Base-by-base conservation (phyloP, 2,329 filamentous ascomycete genomes). In the Annulohypoxylon truncatum region DNA sequence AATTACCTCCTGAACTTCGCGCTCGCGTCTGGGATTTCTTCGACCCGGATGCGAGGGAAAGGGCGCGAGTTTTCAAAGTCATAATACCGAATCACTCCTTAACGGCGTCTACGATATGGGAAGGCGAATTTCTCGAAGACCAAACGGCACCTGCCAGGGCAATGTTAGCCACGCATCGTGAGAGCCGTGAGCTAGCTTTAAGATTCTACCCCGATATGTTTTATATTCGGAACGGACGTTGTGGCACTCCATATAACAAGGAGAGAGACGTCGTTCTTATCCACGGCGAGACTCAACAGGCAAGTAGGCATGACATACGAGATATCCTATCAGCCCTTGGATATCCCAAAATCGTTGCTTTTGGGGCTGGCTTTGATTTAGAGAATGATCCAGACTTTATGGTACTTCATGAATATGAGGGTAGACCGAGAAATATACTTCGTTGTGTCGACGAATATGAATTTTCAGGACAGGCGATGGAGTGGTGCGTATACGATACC, bases 1-100 rank as follows among this genome's bases (percentile, higher is more conserved):
- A 63, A 15, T 68, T 80, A 2, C 79, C 79, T 1, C 58, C 70
- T 6, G 79, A 81, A 60, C 74, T 81, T 10, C 78, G 78, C 31
- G 46, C 69, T 3, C 73, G 65, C 28, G 70, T 81, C 35, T 81
- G 79, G 79, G 74, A 76, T 15, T 68, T 72, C 7, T 77, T 78
- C 53, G 77, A 78, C 56, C 75, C 74, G 1, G 64, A 78, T 33
- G 64, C 80, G 9, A 73, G 67, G 31, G 66, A 54, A 1, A 69
- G 74, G 35, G 57, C 64, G 5, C 75, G 77, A 24, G 69, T 80
- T 1, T 73, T 76, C 13, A 53, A 69, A 7, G 61, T 74, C 15
- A 4, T 63, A 4, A 0, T 66, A 8, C 3, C 15, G 6, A 9
- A 3, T 47, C 7, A 4, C 5, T n/a, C 20, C 7, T 10, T 4